phyloP scores from a whole-genome alignment of 2,329 filamentous ascomycete genomes.

The Aspergillus ochraceoroseus region DNA sequence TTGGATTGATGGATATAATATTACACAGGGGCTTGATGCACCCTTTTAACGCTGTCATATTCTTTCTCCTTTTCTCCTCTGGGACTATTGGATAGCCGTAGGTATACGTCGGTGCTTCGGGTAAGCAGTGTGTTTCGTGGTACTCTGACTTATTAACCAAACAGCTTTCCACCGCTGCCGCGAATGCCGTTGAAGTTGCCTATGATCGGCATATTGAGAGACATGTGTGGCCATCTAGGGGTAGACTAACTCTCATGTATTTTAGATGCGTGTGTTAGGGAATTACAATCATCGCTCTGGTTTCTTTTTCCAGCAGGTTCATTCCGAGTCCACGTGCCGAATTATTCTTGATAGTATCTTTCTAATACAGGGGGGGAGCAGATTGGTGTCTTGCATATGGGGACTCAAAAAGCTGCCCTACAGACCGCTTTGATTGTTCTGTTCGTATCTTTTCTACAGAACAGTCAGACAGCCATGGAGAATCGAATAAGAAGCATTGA shows the following conservation, averaged over 20 bases:
- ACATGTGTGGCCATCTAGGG: not conserved
- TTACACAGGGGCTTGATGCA: not conserved
- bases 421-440: not conserved
- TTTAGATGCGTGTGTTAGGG: not conserved
- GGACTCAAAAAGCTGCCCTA: not conserved
- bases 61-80: not conserved
- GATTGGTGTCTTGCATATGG: not conserved
- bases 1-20: slow-evolving; percentile 7
- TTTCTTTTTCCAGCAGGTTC: too few relatives aligned
- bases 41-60: not conserved
- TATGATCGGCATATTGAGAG: not conserved
- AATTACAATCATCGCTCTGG: too few relatives aligned
- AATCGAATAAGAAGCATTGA: too few relatives aligned
- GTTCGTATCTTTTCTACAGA: not conserved
- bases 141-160: too few relatives aligned
- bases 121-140: too few relatives aligned
- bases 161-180: too few relatives aligned
- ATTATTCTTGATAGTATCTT: not conserved
- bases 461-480: too few relatives aligned
- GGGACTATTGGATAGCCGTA: too few relatives aligned
- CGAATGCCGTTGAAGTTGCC: not conserved
- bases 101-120: too few relatives aligned
- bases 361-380: not conserved
- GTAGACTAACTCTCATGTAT: not conserved
- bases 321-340: not conserved